Conservation (phyloP, 805 yeast species). For the Kodamaea neixiangensis region DNA sequence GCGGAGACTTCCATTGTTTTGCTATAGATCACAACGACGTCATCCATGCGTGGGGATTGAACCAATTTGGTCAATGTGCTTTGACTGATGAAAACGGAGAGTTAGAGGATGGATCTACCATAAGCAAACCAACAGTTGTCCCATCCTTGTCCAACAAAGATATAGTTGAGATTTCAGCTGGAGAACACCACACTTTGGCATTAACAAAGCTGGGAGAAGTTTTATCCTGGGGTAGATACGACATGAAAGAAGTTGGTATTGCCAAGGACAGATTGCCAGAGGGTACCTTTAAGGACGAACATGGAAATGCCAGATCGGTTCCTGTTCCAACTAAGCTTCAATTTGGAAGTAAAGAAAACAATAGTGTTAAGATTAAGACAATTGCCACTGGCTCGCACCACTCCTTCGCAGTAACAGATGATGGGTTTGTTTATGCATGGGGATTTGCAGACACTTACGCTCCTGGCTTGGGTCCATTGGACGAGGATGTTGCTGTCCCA, state of each 20-base stretch:
- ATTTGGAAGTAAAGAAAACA: constrained; percentile 28
- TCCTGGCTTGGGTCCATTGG: constrained; percentile 91
- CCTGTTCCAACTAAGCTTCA: constrained; percentile 78
- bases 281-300: constrained; percentile 72
- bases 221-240: constrained; percentile 86
- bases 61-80: constrained; percentile 97
- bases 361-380: constrained; percentile 34
- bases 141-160: constrained; percentile 59
- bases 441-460: constrained; percentile 98
- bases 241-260: constrained; percentile 91
- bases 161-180: constrained; percentile 72
- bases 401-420: constrained; percentile 78
- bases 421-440: constrained; percentile 92
- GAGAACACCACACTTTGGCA: constrained; percentile 92
- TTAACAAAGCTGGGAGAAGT: constrained; percentile 71
- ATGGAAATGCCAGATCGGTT: constrained; percentile 78
- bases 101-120: constrained; percentile 82
- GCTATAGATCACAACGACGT: constrained; percentile 75
- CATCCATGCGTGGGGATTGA: constrained; percentile 91
- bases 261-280: constrained; percentile 65
- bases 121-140: constrained; percentile 75
- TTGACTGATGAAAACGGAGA: constrained; percentile 56
- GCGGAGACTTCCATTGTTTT: constrained; percentile 95
- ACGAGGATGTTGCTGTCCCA: constrained; percentile 83
- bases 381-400: constrained; percentile 92